These are phyloP conservation scores for Discostella stelligera DNA, from an alignment of 352 stramenopile species.

Conservation along the genomic window DNA sequence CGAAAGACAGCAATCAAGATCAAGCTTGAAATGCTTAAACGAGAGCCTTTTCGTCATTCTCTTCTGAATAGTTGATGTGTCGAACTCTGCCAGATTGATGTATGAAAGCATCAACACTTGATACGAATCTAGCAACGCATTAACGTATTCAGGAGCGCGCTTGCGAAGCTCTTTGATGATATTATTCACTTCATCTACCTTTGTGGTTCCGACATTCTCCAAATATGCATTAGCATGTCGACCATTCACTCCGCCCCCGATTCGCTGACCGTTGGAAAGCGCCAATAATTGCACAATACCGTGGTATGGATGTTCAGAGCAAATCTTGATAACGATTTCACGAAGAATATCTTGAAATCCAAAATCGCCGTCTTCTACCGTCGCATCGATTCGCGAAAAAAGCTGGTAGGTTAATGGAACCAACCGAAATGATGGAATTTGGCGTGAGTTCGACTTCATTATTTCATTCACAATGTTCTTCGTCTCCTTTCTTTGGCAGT, in stretches of 20 bases:
- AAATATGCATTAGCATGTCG: conserved; percentile 54
- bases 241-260: conserved; percentile 79
- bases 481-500: conserved; percentile 81
- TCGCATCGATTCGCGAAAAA: conserved; percentile 90
- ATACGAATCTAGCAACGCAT: conserved; percentile 66
- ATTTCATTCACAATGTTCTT: conserved; percentile 86
- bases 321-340: conserved; percentile 89
- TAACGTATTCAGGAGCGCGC: conserved; percentile 47
- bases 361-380: conserved; percentile 25
- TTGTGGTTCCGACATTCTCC: conserved; percentile 63
- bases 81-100: conserved; percentile 73
- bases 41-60: conserved; percentile 58
- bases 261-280: conserved; percentile 90
- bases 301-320: conserved; percentile 94
- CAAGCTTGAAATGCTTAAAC: conserved; percentile 54
- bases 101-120: conserved; percentile 68
- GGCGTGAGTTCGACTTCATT: conserved; percentile 61
- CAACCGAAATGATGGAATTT: conserved; percentile 94
- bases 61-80: conserved; percentile 55
- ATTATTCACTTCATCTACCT: conserved; percentile 57
- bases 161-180: conserved; percentile 70
- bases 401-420: conserved; percentile 97
- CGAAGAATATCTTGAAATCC: conserved; percentile 88
- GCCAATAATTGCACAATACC: conserved; percentile 93
- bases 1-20: conserved; percentile 53